These are phyloP conservation scores for Pestalotiopsis sp. DNA, from an alignment of 2,329 filamentous ascomycete genomes.

Conservation along the genomic window DNA sequence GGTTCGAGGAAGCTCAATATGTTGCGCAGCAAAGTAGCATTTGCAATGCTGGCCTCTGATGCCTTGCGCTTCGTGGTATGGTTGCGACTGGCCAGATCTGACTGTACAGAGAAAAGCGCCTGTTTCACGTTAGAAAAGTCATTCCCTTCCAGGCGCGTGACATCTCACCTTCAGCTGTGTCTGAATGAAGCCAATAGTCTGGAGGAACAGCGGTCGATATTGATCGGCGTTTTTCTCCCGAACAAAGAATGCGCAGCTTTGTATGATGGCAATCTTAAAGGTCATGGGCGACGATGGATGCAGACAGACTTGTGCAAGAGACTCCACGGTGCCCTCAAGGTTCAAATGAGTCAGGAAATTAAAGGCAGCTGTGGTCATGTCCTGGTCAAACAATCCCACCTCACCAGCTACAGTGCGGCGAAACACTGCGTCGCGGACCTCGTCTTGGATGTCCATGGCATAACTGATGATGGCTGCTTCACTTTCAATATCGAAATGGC, in stretches of 20 bases:
- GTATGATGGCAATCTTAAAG: constrained; percentile 66
- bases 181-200: constrained; percentile 59
- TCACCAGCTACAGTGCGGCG: constrained; percentile 53
- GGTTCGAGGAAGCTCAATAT: constrained; percentile 62
- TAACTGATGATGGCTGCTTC: constrained; percentile 69
- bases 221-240: constrained; percentile 49
- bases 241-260: constrained; percentile 66
- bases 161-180: constrained; percentile 56
- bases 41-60: constrained; percentile 38
- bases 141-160: background rate
- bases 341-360: constrained; percentile 67
- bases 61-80: constrained; percentile 42
- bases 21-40: constrained; percentile 48
- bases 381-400: constrained; percentile 57
- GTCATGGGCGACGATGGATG: constrained; percentile 56
- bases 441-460: constrained; percentile 71
- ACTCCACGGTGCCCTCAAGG: constrained; percentile 60
- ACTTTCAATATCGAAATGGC: constrained; percentile 65
- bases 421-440: constrained; percentile 69
- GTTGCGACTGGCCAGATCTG: constrained; percentile 41
- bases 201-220: constrained; percentile 59
- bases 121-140: constrained; percentile 23
- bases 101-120: constrained; percentile 42
- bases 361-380: constrained; percentile 68
- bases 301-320: constrained; percentile 60